phyloP scores from a whole-genome alignment of 495 filamentous ascomycete species.

The Xylaria curta region DNA sequence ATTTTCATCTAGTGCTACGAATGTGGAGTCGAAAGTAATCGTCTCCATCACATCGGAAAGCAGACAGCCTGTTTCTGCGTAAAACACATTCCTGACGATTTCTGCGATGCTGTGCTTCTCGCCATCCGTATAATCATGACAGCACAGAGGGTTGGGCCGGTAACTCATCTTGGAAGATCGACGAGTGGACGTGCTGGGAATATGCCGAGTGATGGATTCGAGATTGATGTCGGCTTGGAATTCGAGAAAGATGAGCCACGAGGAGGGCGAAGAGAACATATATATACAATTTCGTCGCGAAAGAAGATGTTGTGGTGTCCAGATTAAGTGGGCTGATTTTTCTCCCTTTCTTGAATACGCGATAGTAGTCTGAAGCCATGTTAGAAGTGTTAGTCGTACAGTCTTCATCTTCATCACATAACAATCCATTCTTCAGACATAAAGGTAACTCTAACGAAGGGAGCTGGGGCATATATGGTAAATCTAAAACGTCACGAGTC shows the following conservation, averaged over 20 bases:
- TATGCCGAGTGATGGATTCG: neutral
- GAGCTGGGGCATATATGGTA: neutral
- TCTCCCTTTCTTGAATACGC: neutral
- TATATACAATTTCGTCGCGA: neutral
- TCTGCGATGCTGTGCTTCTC: neutral
- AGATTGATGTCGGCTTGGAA: neutral
- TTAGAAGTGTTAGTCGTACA: neutral
- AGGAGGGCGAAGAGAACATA: neutral
- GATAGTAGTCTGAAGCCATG: neutral
- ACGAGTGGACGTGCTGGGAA: neutral
- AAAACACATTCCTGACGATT: neutral
- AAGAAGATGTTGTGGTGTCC: neutral
- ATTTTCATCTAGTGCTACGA: neutral
- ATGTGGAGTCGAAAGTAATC: neutral
- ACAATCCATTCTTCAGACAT: neutral
- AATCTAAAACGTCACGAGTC: neutral
- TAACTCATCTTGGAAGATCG: neutral
- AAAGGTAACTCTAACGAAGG: neutral
- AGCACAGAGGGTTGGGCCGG: neutral
- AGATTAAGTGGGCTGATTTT: neutral
- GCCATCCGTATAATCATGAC: neutral
- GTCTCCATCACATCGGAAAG: neutral
- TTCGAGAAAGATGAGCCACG: neutral
- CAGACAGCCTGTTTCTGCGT: neutral
- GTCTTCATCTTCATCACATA: neutral